phyloP scores from a whole-genome alignment of 495 filamentous ascomycete genomes.

The Melanomma pulvis-pyrius region DNA sequence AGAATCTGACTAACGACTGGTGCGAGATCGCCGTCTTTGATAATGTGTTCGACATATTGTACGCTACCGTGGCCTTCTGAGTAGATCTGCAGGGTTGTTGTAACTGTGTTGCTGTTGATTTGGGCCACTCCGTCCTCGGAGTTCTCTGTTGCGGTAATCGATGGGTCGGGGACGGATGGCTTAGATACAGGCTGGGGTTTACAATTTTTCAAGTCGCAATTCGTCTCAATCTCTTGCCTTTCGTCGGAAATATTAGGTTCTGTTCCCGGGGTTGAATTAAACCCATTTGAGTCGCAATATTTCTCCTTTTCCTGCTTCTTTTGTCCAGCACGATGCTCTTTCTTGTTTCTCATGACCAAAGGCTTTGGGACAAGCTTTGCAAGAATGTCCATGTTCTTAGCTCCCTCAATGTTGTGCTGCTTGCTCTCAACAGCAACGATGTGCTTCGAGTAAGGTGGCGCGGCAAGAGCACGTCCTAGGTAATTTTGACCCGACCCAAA shows the following conservation, averaged over 20 bases:
- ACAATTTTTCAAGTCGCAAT: neutral
- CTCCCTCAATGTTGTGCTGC: constrained; percentile 80
- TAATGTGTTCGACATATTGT: constrained; percentile 59
- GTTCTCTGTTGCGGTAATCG: neutral
- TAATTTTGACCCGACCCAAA: constrained; percentile 98
- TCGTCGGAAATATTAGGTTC: neutral
- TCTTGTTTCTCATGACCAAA: constrained; percentile 73
- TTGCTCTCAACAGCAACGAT: constrained; percentile 91
- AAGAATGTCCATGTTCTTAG: constrained; percentile 76
- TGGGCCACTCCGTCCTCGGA: neutral
- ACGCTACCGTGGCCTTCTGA: constrained; percentile 50
- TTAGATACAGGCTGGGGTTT: neutral
- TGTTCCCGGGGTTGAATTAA: neutral
- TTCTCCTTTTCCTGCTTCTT: constrained; percentile 28
- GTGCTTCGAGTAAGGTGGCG: constrained; percentile 78
- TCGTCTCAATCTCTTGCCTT: neutral
- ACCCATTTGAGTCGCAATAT: constrained; percentile 4
- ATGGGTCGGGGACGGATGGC: neutral
- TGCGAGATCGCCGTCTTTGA: constrained; percentile 50
- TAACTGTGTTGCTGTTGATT: constrained; percentile 15
- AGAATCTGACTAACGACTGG: constrained; percentile 42
- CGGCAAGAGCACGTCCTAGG: constrained; percentile 83
- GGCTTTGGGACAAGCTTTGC: constrained; percentile 71
- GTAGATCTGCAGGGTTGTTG: constrained; percentile 44
- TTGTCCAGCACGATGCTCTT: constrained; percentile 58